phyloP scores from a whole-genome alignment of 768 basidiomycete species.

The Mycena sanguinolenta region DNA sequence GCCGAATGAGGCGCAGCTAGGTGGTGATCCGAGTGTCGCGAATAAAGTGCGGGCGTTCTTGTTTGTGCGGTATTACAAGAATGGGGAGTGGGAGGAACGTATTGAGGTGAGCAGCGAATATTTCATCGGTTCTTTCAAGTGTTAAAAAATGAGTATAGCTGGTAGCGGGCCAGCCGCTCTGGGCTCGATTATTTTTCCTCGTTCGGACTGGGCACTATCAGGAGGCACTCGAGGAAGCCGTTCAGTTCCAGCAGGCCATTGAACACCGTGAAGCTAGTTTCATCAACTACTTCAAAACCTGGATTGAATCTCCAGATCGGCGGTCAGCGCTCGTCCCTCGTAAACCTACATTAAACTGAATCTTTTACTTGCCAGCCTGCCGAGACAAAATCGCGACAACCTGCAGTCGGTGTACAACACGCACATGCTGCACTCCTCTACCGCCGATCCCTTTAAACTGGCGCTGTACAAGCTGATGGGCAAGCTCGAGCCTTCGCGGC shows the following conservation, averaged over 20 bases:
- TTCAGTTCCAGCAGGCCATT: slow-evolving; percentile 76
- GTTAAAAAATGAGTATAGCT: slow-evolving; percentile 59
- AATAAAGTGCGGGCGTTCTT: slow-evolving; percentile 94
- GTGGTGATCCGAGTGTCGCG: slow-evolving; percentile 90
- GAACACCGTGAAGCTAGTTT: slow-evolving; percentile 88
- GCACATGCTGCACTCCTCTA: slow-evolving; percentile 90
- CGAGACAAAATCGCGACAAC: slow-evolving; percentile 83
- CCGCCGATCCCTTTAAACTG: slow-evolving; percentile 95
- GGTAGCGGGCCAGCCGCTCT: slow-evolving; percentile 88
- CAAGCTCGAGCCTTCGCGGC: slow-evolving; percentile 84
- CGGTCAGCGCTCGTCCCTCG: slow-evolving; percentile 60
- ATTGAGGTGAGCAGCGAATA: slow-evolving; percentile 76
- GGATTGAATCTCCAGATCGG: slow-evolving; percentile 85
- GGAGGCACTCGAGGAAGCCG: slow-evolving; percentile 85
- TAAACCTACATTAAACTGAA: no score
- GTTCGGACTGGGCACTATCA: slow-evolving; percentile 86
- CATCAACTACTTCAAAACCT: slow-evolving; percentile 83
- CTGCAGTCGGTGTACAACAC: slow-evolving; percentile 86
- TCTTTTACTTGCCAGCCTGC: slow-evolving; percentile 59
- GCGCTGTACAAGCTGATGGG: slow-evolving; percentile 97
- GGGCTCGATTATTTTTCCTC: slow-evolving; percentile 95
- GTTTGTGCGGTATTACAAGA: slow-evolving; percentile 81
- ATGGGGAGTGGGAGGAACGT: slow-evolving; percentile 88
- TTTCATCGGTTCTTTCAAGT: not conserved
- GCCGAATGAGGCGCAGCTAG: slow-evolving; percentile 87